phyloP scores from a whole-genome alignment of 108 stramenopile genomes.

The Nitzschia sp. region DNA sequence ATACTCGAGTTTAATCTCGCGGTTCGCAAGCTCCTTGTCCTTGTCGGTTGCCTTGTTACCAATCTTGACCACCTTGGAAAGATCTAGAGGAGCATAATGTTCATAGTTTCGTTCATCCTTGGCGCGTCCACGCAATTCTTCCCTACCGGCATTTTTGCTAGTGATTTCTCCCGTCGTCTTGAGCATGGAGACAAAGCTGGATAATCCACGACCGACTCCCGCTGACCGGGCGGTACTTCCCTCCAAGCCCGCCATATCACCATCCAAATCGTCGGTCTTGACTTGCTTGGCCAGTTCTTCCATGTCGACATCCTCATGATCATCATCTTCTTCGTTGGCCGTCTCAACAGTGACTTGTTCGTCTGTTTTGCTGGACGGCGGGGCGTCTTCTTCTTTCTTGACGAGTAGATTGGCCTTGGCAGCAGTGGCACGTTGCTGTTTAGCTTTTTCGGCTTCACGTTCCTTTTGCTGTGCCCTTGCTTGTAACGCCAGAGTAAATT shows the following conservation, averaged over 20 bases:
- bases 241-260: slow-evolving; percentile 44
- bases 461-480: slow-evolving; percentile 69
- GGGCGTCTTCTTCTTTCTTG: background rate
- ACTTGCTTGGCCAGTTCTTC: slow-evolving; percentile 73
- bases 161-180: slow-evolving; percentile 84
- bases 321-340: slow-evolving; percentile 15
- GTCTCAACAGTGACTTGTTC: background rate
- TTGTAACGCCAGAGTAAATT: slow-evolving; percentile 81
- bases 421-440: slow-evolving; percentile 7
- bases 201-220: slow-evolving; percentile 78
- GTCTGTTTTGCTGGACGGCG: background rate
- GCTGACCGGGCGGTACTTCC: slow-evolving; percentile 56
- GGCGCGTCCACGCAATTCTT: slow-evolving; percentile 85
- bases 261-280: slow-evolving; percentile 45
- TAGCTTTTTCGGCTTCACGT: slow-evolving; percentile 38
- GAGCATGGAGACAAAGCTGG: slow-evolving; percentile 76
- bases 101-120: slow-evolving; percentile 91
- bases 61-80: slow-evolving; percentile 78
- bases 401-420: background rate
- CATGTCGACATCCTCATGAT: slow-evolving; percentile 70
- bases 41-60: slow-evolving; percentile 70
- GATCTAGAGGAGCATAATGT: slow-evolving; percentile 78
- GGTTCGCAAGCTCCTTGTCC: slow-evolving; percentile 77
- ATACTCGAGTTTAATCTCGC: slow-evolving; percentile 95
- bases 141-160: slow-evolving; percentile 55